A percentile compares a stretch with the other conserved stretches of the same genome.
These are phyloP conservation scores for Epichloe scottii DNA, from an alignment of 2,329 filamentous ascomycete species.

Conservation along the genomic window DNA sequence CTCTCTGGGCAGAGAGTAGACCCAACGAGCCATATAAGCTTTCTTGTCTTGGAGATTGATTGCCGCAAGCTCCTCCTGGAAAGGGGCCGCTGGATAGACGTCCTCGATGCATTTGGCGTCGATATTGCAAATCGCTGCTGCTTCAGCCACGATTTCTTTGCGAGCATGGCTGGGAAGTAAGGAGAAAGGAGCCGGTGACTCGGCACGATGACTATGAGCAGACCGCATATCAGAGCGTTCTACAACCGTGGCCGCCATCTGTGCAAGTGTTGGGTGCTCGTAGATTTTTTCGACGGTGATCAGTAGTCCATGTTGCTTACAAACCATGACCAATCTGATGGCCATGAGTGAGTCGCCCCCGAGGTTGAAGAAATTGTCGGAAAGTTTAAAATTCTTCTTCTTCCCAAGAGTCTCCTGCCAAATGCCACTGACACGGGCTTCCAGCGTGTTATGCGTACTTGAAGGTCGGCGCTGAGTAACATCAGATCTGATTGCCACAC, in stretches of 20 bases:
- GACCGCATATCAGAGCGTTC: neutral
- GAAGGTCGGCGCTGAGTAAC: neutral
- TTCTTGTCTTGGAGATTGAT: neutral
- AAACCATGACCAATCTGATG: constrained; percentile 28
- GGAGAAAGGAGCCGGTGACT: neutral
- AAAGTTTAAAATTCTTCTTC: constrained; percentile 9
- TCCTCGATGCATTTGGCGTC: neutral
- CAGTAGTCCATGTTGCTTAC: constrained; percentile 1
- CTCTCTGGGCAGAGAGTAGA: neutral
- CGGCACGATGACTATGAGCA: neutral
- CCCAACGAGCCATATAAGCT: neutral
- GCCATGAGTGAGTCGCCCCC: constrained; percentile 36
- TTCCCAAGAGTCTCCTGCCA: constrained; percentile 16
- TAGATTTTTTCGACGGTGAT: constrained; percentile 5
- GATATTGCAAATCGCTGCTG: neutral
- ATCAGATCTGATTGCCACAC: neutral
- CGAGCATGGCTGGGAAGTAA: neutral
- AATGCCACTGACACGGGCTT: constrained; percentile 8
- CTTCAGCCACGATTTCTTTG: neutral
- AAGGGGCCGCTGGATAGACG: neutral
- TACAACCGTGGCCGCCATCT: neutral
- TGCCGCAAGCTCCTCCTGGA: neutral
- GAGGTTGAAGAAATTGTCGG: constrained; percentile 35
- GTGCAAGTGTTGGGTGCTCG: neutral
- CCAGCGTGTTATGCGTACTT: neutral